phyloP scores from a whole-genome alignment of 495 filamentous ascomycete species.

The Penicillium parvum region DNA sequence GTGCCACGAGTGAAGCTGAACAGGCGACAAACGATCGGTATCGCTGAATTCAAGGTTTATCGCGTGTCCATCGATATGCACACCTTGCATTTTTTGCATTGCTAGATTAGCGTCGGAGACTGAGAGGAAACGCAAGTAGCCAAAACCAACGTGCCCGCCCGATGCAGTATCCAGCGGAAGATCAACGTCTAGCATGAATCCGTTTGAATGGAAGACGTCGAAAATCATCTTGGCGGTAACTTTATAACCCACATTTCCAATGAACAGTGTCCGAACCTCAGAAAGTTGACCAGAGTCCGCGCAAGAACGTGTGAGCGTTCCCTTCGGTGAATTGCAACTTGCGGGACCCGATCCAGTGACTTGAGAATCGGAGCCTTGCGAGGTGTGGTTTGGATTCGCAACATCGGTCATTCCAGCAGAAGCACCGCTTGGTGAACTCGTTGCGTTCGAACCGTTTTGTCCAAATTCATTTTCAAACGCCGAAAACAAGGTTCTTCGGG shows the following conservation, averaged over 20 bases:
- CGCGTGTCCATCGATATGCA: conserved; percentile 70
- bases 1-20: too few species aligned
- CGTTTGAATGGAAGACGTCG: conserved; percentile 71
- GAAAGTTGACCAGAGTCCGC: conserved; percentile 16
- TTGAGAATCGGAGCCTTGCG: not conserved
- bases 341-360: too few species aligned
- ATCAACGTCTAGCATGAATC: conserved; percentile 65
- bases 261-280: conserved; percentile 76
- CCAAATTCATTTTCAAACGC: conserved; percentile 40
- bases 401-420: conserved; percentile 2
- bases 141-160: conserved; percentile 85
- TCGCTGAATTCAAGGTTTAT: conserved; percentile 84
- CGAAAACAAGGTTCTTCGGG: conserved; percentile 37
- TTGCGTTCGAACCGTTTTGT: conserved; percentile 4
- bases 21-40: too few species aligned
- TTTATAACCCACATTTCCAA: conserved; percentile 87
- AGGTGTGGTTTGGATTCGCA: not conserved
- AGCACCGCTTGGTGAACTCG: conserved; percentile 1
- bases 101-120: conserved; percentile 75
- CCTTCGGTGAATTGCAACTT: conserved; percentile 5
- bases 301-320: too few species aligned
- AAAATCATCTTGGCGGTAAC: conserved; percentile 67
- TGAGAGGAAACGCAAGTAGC: conserved; percentile 76
- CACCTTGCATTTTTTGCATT: conserved; percentile 68
- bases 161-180: conserved; percentile 81